Evolutionary conservation across 352 stramenopile species (phyloP), one percentile per base, ranked within the genome.

Genomic region (Phytophthora capsici): DNA sequence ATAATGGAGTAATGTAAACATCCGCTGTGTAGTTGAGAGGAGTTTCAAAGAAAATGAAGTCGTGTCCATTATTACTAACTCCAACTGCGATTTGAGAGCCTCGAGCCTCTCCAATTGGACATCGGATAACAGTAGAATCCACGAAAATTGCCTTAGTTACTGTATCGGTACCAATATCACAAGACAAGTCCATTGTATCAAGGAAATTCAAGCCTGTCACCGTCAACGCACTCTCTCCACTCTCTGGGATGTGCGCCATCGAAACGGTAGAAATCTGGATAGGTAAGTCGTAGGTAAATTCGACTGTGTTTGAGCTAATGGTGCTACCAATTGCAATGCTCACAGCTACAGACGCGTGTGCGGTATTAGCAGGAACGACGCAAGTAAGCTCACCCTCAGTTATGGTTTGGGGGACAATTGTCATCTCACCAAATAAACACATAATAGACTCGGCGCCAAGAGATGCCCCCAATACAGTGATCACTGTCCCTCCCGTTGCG

Each of bases 1-100:
- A 26, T 26, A 26, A 26, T 26, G n/a, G n/a, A n/a, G n/a, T n/a
- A n/a, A n/a, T n/a, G n/a, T n/a, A n/a, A n/a, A n/a, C n/a, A n/a
- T n/a, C n/a, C n/a, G 23, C 23, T 4, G 51, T 25, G n/a, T 73
- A 72, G 2, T 41, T 28, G 6, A 77, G 25, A 8, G 25, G 8
- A 1, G 26, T 12, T 0, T 58, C 47, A 41, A 59, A 67, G 43
- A 59, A 68, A 0, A 71, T 63, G 20, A 82, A 75, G n/a, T 88
- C 78, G 4, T 72, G 22, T 1, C 71, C 69, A 46, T 88, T 86
- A 30, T 76, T 65, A 38, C 66, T 83, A 3, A 84, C 53, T 2
- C 71, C 71, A 30, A 86, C n/a, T 4, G 16, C 34, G 3, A 54
- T 17, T 57, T 52, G 23, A 10, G 47, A 43, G 10, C 59, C 41